Percentiles rank a stretch among this genome's conserved stretches.
phyloP scores from a whole-genome alignment of 1,139 yeast species.

The Hanseniaspora sp. region DNA sequence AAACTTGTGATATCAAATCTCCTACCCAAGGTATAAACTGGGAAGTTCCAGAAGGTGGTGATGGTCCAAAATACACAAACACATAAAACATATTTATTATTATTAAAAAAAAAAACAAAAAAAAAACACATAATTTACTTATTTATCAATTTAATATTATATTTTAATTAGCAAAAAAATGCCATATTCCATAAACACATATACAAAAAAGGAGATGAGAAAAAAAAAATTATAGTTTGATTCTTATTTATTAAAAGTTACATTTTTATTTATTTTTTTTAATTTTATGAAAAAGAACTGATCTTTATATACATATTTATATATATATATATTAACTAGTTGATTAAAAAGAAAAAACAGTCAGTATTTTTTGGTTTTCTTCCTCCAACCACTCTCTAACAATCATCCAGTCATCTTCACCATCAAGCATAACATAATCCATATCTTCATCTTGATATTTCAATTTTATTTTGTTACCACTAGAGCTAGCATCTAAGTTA shows the following conservation, averaged over 20 bases:
- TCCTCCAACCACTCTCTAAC: constrained; percentile 36
- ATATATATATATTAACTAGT: too few species aligned
- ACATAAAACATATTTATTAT: constrained; percentile 19
- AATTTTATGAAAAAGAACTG: neutral
- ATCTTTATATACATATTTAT: neutral
- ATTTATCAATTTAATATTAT: too few species aligned
- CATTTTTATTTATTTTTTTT: neutral
- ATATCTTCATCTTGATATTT: constrained; percentile 93
- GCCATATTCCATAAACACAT: neutral
- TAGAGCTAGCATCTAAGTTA: constrained; percentile 25
- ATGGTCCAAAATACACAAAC: constrained; percentile 74
- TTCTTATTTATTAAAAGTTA: neutral
- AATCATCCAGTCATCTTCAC: constrained; percentile 59
- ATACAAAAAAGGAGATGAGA: neutral
- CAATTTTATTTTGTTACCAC: constrained; percentile 38
- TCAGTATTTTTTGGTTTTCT: constrained; percentile 31
- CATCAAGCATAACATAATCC: constrained; percentile 75
- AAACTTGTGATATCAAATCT: constrained; percentile 93
- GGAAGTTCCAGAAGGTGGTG: constrained; percentile 97
- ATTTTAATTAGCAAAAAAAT: too few species aligned
- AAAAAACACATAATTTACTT: too few species aligned
- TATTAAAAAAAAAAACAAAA: neutral
- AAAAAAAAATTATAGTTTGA: too few species aligned
- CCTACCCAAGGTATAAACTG: constrained; percentile 90
- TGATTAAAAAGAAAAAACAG: constrained; percentile 30